phyloP scores from a whole-genome alignment of 805 yeast species.

The Metschnikowia matae region DNA sequence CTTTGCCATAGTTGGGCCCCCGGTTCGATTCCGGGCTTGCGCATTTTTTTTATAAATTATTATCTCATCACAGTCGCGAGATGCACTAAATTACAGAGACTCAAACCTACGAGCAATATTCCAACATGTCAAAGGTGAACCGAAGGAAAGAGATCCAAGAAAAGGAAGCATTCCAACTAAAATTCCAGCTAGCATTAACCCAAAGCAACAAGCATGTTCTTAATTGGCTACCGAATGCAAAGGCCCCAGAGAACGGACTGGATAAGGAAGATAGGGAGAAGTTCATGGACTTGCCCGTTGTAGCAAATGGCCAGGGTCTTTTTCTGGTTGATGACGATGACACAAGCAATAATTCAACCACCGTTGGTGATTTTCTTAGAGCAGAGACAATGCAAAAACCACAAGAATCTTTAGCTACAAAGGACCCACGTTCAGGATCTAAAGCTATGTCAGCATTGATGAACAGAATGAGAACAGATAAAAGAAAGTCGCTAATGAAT shows the following conservation, averaged over 20 bases:
- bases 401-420: slow-evolving; percentile 2
- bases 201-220: slow-evolving; percentile 31
- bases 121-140: slow-evolving; percentile 19
- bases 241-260: background rate
- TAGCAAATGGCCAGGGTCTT: slow-evolving; percentile 31
- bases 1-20: slow-evolving; percentile 23
- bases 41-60: slow-evolving; percentile 6
- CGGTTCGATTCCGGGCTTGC: slow-evolving; percentile 24
- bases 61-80: background rate
- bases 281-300: slow-evolving; percentile 34
- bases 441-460: slow-evolving; percentile 37
- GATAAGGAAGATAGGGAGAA: slow-evolving; percentile 7
- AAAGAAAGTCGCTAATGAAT: slow-evolving; percentile 14
- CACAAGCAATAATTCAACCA: slow-evolving; percentile 1
- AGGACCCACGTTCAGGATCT: slow-evolving; percentile 19
- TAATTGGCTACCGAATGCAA: slow-evolving; percentile 35
- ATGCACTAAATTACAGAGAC: background rate
- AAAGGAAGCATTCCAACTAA: slow-evolving; percentile 45
- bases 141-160: slow-evolving; percentile 42
- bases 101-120: background rate
- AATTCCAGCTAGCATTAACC: slow-evolving; percentile 41
- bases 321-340: slow-evolving; percentile 15
- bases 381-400: slow-evolving; percentile 8
- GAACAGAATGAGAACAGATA: slow-evolving; percentile 31
- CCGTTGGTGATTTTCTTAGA: slow-evolving; percentile 28